phyloP scores from a whole-genome alignment of 176 grass and related monocot species.

The Zizania latifolia region DNA sequence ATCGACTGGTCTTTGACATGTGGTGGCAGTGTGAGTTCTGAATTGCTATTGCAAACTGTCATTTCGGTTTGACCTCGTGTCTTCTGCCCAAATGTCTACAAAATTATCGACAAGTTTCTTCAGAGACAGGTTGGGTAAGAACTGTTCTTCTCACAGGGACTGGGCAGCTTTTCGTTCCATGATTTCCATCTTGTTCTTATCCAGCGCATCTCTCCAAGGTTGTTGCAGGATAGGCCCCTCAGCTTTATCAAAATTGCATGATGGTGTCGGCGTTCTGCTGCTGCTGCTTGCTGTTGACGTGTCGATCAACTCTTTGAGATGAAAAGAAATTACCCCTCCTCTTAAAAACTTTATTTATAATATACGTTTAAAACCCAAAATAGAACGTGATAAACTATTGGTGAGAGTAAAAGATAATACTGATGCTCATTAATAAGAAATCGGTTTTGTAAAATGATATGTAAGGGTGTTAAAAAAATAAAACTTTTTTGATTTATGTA shows the following conservation, averaged over 20 bases:
- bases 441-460: no score
- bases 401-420: no score
- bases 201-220: slow-evolving; percentile 9
- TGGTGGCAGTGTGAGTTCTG: slow-evolving; percentile 5
- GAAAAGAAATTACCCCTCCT: no score
- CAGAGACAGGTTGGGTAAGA: background rate
- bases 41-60: background rate
- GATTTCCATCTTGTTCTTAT: slow-evolving; percentile 20
- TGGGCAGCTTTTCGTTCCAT: background rate
- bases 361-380: no score
- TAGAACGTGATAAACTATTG: no score
- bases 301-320: background rate
- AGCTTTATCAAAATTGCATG: slow-evolving; percentile 8
- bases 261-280: background rate
- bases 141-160: background rate
- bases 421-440: no score
- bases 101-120: no score
- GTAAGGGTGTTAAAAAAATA: no score
- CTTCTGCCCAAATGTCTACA: background rate
- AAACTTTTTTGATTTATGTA: no score
- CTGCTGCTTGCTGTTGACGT: background rate
- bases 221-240: slow-evolving; percentile 12
- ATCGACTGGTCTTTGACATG: slow-evolving; percentile 29
- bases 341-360: no score
- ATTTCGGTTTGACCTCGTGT: background rate